Percentiles rank a stretch among this genome's conserved stretches.
Evolutionary conservation across 1,139 yeast species (phyloP).

Genomic region (Taphrina communis): DNA sequence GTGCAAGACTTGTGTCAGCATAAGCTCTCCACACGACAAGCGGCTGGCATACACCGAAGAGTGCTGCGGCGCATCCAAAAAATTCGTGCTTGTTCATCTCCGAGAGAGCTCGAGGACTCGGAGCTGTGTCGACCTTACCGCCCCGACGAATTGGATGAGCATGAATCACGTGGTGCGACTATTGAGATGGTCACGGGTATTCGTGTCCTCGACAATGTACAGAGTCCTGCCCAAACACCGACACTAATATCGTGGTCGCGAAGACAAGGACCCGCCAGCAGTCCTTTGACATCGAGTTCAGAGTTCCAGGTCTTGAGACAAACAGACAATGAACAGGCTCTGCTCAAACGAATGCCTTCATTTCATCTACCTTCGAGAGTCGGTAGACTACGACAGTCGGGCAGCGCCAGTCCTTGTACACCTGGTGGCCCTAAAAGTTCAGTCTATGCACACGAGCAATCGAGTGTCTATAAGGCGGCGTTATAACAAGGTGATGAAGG

Average conservation of each 20-base stretch:
- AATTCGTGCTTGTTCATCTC: neutral
- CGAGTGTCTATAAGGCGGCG: neutral
- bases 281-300: neutral
- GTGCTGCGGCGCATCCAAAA: slow-evolving; percentile 4
- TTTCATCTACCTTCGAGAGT: slow-evolving; percentile 2
- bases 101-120: neutral
- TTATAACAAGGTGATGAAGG: no score
- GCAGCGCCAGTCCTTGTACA: neutral
- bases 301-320: neutral
- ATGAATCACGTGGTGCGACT: slow-evolving; percentile 8
- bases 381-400: neutral
- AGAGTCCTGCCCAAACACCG: slow-evolving; percentile 5
- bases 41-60: slow-evolving; percentile 12
- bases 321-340: neutral
- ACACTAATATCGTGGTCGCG: slow-evolving; percentile 4
- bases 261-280: neutral
- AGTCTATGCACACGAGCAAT: no score
- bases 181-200: slow-evolving; percentile 13
- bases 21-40: slow-evolving; percentile 14
- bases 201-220: neutral
- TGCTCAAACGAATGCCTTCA: neutral
- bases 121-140: neutral
- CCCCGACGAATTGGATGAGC: neutral
- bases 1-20: slow-evolving; percentile 19
- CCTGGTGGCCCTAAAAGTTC: no score